phyloP scores from a whole-genome alignment of 1,284 basidiomycete species.

The Rhodotorula sp. region DNA sequence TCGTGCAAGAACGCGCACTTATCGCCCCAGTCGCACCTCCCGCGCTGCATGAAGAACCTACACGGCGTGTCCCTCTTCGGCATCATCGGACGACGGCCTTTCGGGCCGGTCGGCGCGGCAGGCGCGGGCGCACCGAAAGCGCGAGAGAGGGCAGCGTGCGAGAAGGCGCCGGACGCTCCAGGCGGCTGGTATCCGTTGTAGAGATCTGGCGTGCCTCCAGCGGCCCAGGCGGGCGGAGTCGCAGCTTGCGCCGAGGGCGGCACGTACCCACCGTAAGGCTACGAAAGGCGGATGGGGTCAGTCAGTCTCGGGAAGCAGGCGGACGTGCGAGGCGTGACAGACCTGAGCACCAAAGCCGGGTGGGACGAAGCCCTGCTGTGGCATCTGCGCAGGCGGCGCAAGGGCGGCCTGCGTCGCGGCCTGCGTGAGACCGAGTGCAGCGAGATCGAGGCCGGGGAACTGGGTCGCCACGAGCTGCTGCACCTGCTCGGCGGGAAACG shows the following conservation, averaged over 20 bases:
- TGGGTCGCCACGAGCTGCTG: constrained; percentile 5
- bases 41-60: constrained; percentile 19
- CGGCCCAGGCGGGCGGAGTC: not conserved
- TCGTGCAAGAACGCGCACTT: constrained; percentile 30
- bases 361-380: not conserved
- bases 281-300: not conserved
- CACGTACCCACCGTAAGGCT: constrained; percentile 24
- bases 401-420: not conserved
- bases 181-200: constrained; percentile 13
- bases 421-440: constrained; percentile 11
- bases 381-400: not conserved
- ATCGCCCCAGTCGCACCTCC: constrained; percentile 35
- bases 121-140: not conserved
- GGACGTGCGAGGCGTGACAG: not conserved
- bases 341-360: not conserved
- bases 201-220: not conserved
- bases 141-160: not conserved
- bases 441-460: constrained; percentile 13
- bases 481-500: constrained; percentile 9
- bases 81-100: not conserved
- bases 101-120: too few species aligned
- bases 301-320: not conserved
- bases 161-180: not conserved
- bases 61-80: constrained; percentile 13
- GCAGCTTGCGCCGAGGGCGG: not conserved